These are phyloP conservation scores for Cavenderia fasciculata DNA, from an alignment of 78 protist genomes.

Conservation along the genomic window DNA sequence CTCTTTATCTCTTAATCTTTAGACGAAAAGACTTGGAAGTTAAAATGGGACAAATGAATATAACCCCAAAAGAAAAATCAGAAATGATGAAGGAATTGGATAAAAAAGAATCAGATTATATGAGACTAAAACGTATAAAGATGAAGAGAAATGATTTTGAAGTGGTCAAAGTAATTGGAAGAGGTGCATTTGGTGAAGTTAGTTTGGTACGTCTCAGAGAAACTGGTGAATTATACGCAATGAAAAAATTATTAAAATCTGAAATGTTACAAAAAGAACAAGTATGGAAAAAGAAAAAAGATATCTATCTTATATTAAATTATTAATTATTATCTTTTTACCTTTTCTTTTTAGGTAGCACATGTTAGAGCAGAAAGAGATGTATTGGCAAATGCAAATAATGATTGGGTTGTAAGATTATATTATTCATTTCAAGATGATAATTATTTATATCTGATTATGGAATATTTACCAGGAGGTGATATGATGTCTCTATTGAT, in stretches of 20 bases:
- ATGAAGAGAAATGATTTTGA: constrained; percentile 74
- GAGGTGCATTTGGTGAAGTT: constrained; percentile 89
- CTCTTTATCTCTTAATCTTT: background rate
- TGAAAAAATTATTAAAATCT: constrained; percentile 81
- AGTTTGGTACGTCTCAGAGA: constrained; percentile 53
- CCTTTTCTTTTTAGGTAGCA: constrained; percentile 1
- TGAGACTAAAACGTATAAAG: constrained; percentile 56
- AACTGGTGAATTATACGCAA: constrained; percentile 78
- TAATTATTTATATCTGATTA: constrained; percentile 80
- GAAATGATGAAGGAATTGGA: constrained; percentile 61
- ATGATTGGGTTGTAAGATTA: constrained; percentile 66
- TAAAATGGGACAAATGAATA: constrained; percentile 60
- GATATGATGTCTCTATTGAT: constrained; percentile 91
- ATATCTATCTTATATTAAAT: background rate
- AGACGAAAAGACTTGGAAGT: constrained; percentile 72
- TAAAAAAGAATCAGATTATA: constrained; percentile 76
- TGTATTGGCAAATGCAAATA: constrained; percentile 81
- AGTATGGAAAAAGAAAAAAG: background rate
- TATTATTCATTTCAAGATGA: constrained; percentile 82
- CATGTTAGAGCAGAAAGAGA: constrained; percentile 90
- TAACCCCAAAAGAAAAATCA: constrained; percentile 61
- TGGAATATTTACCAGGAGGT: constrained; percentile 90
- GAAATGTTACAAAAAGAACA: constrained; percentile 85
- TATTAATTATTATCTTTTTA: no score
- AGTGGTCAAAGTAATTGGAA: constrained; percentile 57